Base-by-base conservation (phyloP, 371 early-diverging fungal genomes). In the Mucor plumbeus region DNA sequence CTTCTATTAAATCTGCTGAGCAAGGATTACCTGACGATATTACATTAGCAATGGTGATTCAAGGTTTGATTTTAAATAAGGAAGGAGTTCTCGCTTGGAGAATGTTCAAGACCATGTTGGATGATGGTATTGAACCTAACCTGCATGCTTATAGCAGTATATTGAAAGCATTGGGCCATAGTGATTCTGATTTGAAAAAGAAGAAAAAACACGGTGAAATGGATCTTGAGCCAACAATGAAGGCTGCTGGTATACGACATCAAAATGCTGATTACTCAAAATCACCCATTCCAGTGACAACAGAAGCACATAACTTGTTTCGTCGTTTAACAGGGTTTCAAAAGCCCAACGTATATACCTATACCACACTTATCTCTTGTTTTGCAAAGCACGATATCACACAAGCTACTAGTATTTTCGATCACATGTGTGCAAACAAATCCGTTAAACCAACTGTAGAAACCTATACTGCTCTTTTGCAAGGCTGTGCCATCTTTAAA, bases 321-420 rank as follows among this genome's bases (percentile, higher is more conserved):
- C 70, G 69, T 47, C 67, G 73, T 31, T 43, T 81, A 69, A 81
- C 79, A n/a, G 77, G 76, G 9, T 79, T 70, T 61, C 68, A 75
- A 36, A 54, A 75, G 21, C 83, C 83, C 13, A 75, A 83, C 54
- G 75, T 69, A 14, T 83, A 78, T 65, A 83, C 73, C 15, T 83
- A 83, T 74, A 78, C 80, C 64, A 78, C 80, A 9, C 69, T 83
- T 34, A 83, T 83, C 55, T 69, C 83, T 43, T 80, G 80, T 26
- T 80, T 80, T 76, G 77, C 80, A 43, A 83, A 78, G 54, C 38
- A 64, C 17, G 70, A 78, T 55, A 70, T 80, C 31, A 63, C 55
- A 10, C 70, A 74, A 14, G 80, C 83, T 8, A 62, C 77, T 57
- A 73, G 68, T 21, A 67, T 80, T 8, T 83, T 80, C 55, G 63